Conservation (phyloP, 108 stramenopile species). For the Cyclotella atomus region DNA sequence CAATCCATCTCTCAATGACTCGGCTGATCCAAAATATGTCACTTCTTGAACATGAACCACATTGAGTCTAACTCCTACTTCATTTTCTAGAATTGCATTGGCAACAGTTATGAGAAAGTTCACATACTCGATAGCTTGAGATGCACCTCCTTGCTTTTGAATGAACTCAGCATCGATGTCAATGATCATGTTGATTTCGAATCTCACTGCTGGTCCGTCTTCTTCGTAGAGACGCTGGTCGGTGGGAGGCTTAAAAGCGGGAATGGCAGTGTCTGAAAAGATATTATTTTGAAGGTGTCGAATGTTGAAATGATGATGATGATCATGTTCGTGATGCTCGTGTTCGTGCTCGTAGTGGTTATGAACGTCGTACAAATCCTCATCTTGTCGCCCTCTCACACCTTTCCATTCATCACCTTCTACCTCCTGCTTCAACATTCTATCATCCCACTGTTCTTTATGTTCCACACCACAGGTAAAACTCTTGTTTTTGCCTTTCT, state of each 20-base stretch:
- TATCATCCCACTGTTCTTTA: conserved; percentile 8
- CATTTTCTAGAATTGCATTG: conserved; percentile 21
- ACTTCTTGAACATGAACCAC: conserved; percentile 23
- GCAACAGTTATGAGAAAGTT: conserved; percentile 14
- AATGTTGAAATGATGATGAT: neutral
- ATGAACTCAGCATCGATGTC: conserved; percentile 28
- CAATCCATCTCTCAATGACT: conserved; percentile 9
- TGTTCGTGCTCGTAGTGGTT: neutral
- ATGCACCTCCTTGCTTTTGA: conserved; percentile 16
- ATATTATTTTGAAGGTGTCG: neutral
- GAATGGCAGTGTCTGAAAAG: neutral
- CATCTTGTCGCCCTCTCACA: neutral
- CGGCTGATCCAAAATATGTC: neutral
- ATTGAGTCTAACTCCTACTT: conserved; percentile 10
- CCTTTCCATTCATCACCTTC: neutral
- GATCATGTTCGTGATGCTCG: neutral
- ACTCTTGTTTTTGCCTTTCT: conserved; percentile 3
- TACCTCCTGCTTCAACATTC: neutral
- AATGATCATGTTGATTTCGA: conserved; percentile 21
- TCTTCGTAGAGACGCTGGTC: neutral
- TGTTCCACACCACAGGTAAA: conserved; percentile 24
- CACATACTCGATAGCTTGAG: conserved; percentile 19
- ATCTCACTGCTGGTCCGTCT: neutral
- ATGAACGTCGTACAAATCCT: neutral
- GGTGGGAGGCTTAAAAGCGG: neutral